A percentile compares a stretch with the other conserved stretches of the same genome.
Conservation (phyloP, 2,329 filamentous ascomycete genomes). For the Monosporascus sp. region DNA sequence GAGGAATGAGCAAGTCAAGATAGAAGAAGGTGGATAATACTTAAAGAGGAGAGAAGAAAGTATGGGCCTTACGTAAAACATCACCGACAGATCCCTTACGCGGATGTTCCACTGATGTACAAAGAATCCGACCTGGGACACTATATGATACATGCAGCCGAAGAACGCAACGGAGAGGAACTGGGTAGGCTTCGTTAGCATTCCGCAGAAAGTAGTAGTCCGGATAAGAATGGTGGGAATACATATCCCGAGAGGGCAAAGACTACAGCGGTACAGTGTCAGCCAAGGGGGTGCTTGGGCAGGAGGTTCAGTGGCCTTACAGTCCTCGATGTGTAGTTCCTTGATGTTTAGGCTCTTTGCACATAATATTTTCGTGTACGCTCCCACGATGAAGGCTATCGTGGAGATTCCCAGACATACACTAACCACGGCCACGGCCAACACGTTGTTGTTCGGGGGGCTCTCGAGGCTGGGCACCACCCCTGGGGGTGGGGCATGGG, state of each 20-base stretch:
- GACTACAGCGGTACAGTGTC: constrained; percentile 1
- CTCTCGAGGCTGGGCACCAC: constrained; percentile 15
- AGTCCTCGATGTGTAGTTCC: constrained; percentile 14
- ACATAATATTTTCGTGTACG: constrained; percentile 14
- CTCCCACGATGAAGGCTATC: constrained; percentile 10
- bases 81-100: constrained; percentile 7
- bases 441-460: constrained; percentile 13
- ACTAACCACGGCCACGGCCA: constrained; percentile 9
- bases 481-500: constrained; percentile 13
- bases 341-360: constrained; percentile 12
- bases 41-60: too few relatives aligned
- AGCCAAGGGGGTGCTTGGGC: neutral
- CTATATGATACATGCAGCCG: constrained; percentile 11
- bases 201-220: too few relatives aligned
- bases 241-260: neutral
- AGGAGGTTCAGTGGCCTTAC: constrained; percentile 4
- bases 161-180: constrained; percentile 12
- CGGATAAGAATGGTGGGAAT: neutral
- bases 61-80: constrained; percentile 6
- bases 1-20: too few relatives aligned
- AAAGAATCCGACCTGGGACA: constrained; percentile 9
- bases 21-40: too few relatives aligned
- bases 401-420: constrained; percentile 12
- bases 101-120: constrained; percentile 20
- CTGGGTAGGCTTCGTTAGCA: neutral